Base-by-base conservation (phyloP, 345 rosid species). In the Stellera chamaejasme region DNA sequence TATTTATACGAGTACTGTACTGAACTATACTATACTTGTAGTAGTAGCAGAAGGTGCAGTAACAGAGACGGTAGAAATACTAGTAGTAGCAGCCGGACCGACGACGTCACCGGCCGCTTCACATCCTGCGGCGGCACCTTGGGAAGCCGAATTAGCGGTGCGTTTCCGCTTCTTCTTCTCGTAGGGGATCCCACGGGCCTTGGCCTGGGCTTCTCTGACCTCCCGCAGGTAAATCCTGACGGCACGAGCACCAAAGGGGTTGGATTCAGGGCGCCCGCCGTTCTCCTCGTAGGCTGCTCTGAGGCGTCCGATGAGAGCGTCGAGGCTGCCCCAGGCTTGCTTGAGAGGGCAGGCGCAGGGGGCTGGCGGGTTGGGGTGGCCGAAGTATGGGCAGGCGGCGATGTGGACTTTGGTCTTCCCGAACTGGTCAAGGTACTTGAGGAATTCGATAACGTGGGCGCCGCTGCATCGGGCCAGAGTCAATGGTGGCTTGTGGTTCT, bases 311-410 rank as follows among this genome's bases (percentile, higher is more conserved):
- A 84, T 79, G 68, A 84, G 64, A 59, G 90, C 90, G 55, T 84
- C 90, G 27, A 84, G 81, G 70, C 87, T 81, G 11, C 90, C 90
- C 87, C 90, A 84, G 2, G 90, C 90, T 50, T 84, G 90, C 52
- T 73, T 84, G 10, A 81, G 74, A 45, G 90, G 90, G 36, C 90
- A 84, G 5, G 81, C 63, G 27, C 90, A 84, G 10, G 87, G 83
- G 43, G 78, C 72, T 0, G 90, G 87, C 3, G 87, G 90, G 54
- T 66, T 78, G 12, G 79, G 78, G 65, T 81, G 74, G 0, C 87
- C 87, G 52, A 81, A 84, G 58, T 75, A 79, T 11, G 84, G 84
- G 60, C 87, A 81, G 2, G 71, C 74, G 19, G 65, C 50, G 54
- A 72, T 54, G 76, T 84, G 90, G 52, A 83, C 90, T 65, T 83